These are phyloP conservation scores for Amanita thiersii DNA, from an alignment of 768 basidiomycete species.

Conservation along the genomic window DNA sequence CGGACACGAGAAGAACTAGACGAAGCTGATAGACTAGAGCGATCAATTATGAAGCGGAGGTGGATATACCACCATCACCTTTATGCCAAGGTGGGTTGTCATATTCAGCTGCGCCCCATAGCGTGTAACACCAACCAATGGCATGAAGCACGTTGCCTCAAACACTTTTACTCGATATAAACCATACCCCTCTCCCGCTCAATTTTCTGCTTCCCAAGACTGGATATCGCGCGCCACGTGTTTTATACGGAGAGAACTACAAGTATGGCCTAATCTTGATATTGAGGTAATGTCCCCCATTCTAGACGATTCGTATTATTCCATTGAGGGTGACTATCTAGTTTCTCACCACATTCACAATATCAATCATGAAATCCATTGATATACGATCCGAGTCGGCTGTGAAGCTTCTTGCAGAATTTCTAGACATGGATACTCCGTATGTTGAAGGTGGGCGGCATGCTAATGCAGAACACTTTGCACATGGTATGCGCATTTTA, in stretches of 20 bases:
- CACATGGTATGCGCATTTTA: conserved; percentile 59
- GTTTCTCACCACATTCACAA: conserved; percentile 85
- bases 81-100: conserved; percentile 70
- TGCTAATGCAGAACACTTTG: conserved; percentile 86
- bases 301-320: not conserved
- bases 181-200: conserved; percentile 83
- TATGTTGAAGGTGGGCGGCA: conserved; percentile 49
- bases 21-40: conserved; percentile 64
- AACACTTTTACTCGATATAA: conserved; percentile 80
- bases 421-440: conserved; percentile 70
- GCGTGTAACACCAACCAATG: conserved; percentile 9
- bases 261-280: conserved; percentile 85
- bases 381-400: conserved; percentile 90
- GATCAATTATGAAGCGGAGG: conserved; percentile 61
- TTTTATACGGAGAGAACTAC: conserved; percentile 80
- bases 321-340: conserved; percentile 21
- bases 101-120: conserved; percentile 5
- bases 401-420: conserved; percentile 77
- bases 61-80: conserved; percentile 77
- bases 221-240: conserved; percentile 66
- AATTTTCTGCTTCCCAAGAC: conserved; percentile 72
- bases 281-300: conserved; percentile 52
- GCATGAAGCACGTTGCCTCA: conserved; percentile 76
- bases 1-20: conserved; percentile 41
- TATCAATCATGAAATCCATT: conserved; percentile 87